Evolutionary conservation across 2,329 filamentous ascomycete species (phyloP).

Genomic region (Alternaria longipes): DNA sequence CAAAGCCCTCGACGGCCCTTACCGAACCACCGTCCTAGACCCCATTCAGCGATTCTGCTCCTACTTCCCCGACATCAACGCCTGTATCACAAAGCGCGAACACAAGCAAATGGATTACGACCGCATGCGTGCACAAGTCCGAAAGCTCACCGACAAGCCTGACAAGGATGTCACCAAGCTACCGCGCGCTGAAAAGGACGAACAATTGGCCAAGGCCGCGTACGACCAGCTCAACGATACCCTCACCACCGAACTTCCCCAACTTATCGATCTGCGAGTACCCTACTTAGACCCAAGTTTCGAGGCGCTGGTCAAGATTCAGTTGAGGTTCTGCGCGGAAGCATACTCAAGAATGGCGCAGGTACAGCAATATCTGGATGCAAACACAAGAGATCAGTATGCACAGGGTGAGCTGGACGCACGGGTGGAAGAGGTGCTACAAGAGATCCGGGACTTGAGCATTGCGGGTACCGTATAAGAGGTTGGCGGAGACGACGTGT

Average conservation of each 20-base stretch:
- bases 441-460: slow-evolving; percentile 96
- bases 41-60: slow-evolving; percentile 96
- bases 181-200: slow-evolving; percentile 93
- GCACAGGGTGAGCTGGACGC: slow-evolving; percentile 91
- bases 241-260: slow-evolving; percentile 88
- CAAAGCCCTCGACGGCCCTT: slow-evolving; percentile 96
- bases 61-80: slow-evolving; percentile 98
- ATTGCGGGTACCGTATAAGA: slow-evolving; percentile 75
- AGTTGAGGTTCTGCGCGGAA: slow-evolving; percentile 96
- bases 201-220: slow-evolving; percentile 89
- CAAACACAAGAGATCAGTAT: slow-evolving; percentile 95
- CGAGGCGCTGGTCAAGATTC: slow-evolving; percentile 98
- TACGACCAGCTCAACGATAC: slow-evolving; percentile 99
- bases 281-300: slow-evolving; percentile 97
- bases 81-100: slow-evolving; percentile 98
- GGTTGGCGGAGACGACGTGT: neutral
- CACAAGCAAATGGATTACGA: slow-evolving; percentile 99
- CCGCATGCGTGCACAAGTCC: slow-evolving; percentile 92
- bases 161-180: slow-evolving; percentile 98
- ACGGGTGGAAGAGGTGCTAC: slow-evolving; percentile 91
- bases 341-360: slow-evolving; percentile 98
- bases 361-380: slow-evolving; percentile 97
- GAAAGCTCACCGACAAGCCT: slow-evolving; percentile 96
- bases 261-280: slow-evolving; percentile 94
- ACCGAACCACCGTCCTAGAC: slow-evolving; percentile 91